These are phyloP conservation scores for Simplicillium aogashimaense DNA, from an alignment of 2,329 filamentous ascomycete genomes.

Conservation along the genomic window DNA sequence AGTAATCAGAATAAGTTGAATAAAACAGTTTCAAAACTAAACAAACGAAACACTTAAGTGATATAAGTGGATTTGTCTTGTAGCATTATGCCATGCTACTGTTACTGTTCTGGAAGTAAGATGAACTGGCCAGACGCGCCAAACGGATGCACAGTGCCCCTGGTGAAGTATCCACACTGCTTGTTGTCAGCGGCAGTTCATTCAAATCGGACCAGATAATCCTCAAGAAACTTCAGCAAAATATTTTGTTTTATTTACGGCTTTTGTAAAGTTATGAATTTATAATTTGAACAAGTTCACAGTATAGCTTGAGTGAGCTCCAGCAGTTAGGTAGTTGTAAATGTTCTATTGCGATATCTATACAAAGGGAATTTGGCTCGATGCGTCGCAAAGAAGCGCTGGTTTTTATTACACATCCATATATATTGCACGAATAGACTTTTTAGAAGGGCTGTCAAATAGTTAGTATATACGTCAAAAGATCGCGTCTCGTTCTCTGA, in stretches of 20 bases:
- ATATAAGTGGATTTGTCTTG: neutral
- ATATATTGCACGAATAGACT: conserved; percentile 12
- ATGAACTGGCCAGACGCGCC: conserved; percentile 3
- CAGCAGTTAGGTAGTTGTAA: neutral
- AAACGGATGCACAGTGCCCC: conserved; percentile 6
- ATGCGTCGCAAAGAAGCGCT: conserved; percentile 8
- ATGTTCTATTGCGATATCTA: conserved; percentile 7
- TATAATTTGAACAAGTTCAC: too few relatives aligned
- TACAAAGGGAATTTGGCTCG: conserved; percentile 6
- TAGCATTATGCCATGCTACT: conserved; percentile 7
- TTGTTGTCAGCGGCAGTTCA: too few relatives aligned
- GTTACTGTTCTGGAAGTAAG: conserved; percentile 5
- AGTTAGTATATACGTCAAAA: conserved; percentile 11
- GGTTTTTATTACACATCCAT: conserved; percentile 18
- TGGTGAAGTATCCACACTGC: too few relatives aligned
- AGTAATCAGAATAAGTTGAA: too few relatives aligned
- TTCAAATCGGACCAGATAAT: too few relatives aligned
- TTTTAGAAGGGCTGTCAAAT: conserved; percentile 28
- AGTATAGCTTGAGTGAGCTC: too few relatives aligned
- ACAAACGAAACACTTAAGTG: too few relatives aligned
- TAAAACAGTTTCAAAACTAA: too few relatives aligned
- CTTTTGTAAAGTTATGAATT: too few relatives aligned
- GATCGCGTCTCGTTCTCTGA: neutral
- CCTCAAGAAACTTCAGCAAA: too few relatives aligned
- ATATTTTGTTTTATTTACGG: too few relatives aligned